Evolutionary conservation across 1,284 basidiomycete species (phyloP), one percentile per base, ranked within the genome.

Genomic region (Sporisorium reilianum): DNA sequence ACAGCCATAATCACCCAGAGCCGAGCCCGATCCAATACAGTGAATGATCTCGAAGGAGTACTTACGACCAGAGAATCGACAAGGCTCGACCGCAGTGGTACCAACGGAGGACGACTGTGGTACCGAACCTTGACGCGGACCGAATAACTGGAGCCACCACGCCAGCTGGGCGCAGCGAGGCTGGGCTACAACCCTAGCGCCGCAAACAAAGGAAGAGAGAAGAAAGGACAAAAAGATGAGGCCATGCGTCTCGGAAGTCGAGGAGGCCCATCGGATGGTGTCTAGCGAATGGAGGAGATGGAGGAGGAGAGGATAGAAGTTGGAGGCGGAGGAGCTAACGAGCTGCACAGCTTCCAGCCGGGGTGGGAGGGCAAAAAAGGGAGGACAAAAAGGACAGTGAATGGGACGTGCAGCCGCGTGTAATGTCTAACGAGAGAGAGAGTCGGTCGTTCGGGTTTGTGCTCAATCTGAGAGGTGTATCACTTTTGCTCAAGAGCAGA

Each of bases 231-330:
- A n/a, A 34, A n/a, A 44, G 67, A 64, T 60, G 67, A 48, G 61
- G 61, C 61, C 67, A 69, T 60, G 41, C 67, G 67, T 69, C 67
- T 69, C 67, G 26, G n/a, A 23, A 58, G 58, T 59, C 51, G 62
- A 66, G 69, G 69, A 72, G 69, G 69, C 69, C 48, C 69, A 63
- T 66, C 64, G 42, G 55, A 59, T 52, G 53, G 63, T 55, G 52
- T 20, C 18, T 18, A 38, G 30, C 51, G 20, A 51, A 42, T n/a
- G n/a, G 26, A 52, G 12, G 16, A 45, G 42, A 53, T 49, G 32
- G 42, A 53, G 55, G 45, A 46, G 23, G 18, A 28, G 23, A 34
- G 28, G 50, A 57, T 66, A 72, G 69, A 72, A 72, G 69, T 66
- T 72, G 42, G 58, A 38, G 55, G 55, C 38, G 26, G 28, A 59